Conservation (phyloP, 1,284 basidiomycete species). For the Malassezia cuniculi region DNA sequence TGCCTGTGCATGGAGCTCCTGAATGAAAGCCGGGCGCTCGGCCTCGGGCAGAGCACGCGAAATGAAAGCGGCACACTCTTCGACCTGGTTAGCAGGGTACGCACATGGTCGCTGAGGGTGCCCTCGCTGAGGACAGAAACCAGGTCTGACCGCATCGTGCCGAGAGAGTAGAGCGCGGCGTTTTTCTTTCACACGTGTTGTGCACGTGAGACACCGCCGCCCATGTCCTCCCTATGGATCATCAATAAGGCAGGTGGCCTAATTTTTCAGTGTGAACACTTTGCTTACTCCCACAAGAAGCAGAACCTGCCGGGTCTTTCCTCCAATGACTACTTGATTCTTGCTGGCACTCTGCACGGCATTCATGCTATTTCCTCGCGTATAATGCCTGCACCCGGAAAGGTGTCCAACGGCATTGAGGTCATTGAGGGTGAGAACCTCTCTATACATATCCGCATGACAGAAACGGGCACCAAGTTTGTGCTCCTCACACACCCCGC, state of each 20-base stretch:
- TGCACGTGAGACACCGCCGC: conserved; percentile 2
- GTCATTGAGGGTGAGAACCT: conserved; percentile 87
- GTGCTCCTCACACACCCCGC: conserved; percentile 71
- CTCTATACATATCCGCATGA: conserved; percentile 76
- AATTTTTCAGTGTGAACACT: conserved; percentile 79
- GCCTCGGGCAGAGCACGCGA: conserved; percentile 31
- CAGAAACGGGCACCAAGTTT: conserved; percentile 95
- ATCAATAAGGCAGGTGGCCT: conserved; percentile 98
- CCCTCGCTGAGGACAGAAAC: conserved; percentile 39
- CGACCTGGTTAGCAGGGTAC: neutral
- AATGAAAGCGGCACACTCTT: conserved; percentile 29
- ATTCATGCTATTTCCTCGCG: conserved; percentile 94
- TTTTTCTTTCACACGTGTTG: conserved; percentile 10
- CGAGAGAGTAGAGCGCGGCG: neutral
- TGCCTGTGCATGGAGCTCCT: conserved; percentile 21
- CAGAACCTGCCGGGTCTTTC: conserved; percentile 45
- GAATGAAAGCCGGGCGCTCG: conserved; percentile 28
- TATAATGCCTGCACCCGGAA: conserved; percentile 58
- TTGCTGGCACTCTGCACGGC: conserved; percentile 91
- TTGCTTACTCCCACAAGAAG: conserved; percentile 18
- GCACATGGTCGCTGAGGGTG: conserved; percentile 34
- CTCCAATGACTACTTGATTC: conserved; percentile 95
- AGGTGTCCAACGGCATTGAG: conserved; percentile 62
- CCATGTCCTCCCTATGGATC: conserved; percentile 58
- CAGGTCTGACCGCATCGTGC: conserved; percentile 30